Evolutionary conservation across 352 stramenopile species (phyloP).

Genomic region (Globisporangium carolinianum): DNA sequence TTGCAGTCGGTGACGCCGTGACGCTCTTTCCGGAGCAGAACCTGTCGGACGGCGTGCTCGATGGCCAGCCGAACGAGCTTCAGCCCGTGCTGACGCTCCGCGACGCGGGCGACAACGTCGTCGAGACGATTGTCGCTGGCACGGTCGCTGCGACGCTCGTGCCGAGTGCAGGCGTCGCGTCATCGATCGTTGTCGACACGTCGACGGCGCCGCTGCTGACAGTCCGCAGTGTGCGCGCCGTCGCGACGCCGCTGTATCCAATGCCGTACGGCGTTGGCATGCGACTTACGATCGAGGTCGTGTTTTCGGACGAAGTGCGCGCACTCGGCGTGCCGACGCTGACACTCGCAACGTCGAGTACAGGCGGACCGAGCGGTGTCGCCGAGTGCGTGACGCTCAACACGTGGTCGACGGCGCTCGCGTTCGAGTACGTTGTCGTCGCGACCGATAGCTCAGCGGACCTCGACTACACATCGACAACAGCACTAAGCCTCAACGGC

Average conservation of each 20-base stretch:
- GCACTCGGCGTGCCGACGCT: slow-evolving; percentile 48
- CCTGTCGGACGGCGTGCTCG: slow-evolving; percentile 58
- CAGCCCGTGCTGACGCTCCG: slow-evolving; percentile 60
- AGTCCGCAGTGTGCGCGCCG: slow-evolving; percentile 32
- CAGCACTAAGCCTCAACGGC: slow-evolving; percentile 37
- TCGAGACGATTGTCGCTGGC: slow-evolving; percentile 36
- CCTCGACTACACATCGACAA: slow-evolving; percentile 60
- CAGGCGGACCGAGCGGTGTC: slow-evolving; percentile 27
- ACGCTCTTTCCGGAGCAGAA: slow-evolving; percentile 39
- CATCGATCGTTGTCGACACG: slow-evolving; percentile 62
- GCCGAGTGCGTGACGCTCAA: slow-evolving; percentile 50
- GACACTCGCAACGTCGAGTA: slow-evolving; percentile 34
- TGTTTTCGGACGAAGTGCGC: slow-evolving; percentile 75
- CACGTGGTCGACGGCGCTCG: slow-evolving; percentile 42
- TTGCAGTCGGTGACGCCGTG: slow-evolving; percentile 41
- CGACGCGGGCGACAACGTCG: slow-evolving; percentile 65
- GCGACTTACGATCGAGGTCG: slow-evolving; percentile 49
- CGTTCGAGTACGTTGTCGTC: slow-evolving; percentile 69
- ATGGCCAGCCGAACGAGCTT: slow-evolving; percentile 66
- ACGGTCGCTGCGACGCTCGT: slow-evolving; percentile 47
- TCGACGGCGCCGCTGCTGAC: slow-evolving; percentile 32
- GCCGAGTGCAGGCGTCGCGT: slow-evolving; percentile 49
- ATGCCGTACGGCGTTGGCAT: slow-evolving; percentile 65
- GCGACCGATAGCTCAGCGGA: slow-evolving; percentile 38
- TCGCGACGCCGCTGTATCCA: slow-evolving; percentile 31